Base-by-base conservation (phyloP, 768 basidiomycete genomes). In the Strobilomyces confusus region DNA sequence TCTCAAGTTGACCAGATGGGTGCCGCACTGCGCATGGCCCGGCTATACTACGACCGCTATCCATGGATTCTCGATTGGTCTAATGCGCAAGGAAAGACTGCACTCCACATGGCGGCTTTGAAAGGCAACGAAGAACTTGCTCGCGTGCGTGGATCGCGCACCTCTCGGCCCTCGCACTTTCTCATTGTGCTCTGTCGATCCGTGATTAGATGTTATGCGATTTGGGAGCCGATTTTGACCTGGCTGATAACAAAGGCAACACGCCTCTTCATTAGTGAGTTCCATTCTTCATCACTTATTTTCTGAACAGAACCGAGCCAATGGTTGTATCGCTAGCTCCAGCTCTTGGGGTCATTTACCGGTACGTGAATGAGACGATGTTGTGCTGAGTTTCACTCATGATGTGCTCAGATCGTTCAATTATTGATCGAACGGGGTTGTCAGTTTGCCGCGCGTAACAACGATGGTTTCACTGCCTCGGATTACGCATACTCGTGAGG, bases 121-220 rank as follows among this genome's bases (percentile, higher is more conserved):
- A 90, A 89, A 54, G 95, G 95, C 25, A 94, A 94, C 59, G 89
- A 93, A 60, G 88, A 89, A 52, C 83, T 95, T 53, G 92, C 91
- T 54, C 76, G 88, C 62, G 92, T 94, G 64, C 59, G 83, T 78
- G 40, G 23, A 33, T 61, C 51, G 51, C 36, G 47, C 52, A 34
- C 44, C 32, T 59, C 56, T 52, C 51, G 48, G 38, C 19, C 42
- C 34, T 37, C 42, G 42, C 37, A 43, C 58, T 52, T 63, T 49
- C 57, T 63, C 58, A 57, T 55, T 57, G 19, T 52, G 8, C 43
- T 13, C 51, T 32, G 29, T 45, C 11, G 34, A 30, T 38, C 55
- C 49, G 55, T 51, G 55, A 41, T 51, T 61, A 93, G 92, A 92
- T 94, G 84, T 75, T 95, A 40, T 92, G 89, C 68, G 92, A 95